A percentile compares a stretch with the other conserved stretches of the same genome.
These are phyloP conservation scores for Triadica sebifera DNA, from an alignment of 345 rosid species.

Conservation along the genomic window DNA sequence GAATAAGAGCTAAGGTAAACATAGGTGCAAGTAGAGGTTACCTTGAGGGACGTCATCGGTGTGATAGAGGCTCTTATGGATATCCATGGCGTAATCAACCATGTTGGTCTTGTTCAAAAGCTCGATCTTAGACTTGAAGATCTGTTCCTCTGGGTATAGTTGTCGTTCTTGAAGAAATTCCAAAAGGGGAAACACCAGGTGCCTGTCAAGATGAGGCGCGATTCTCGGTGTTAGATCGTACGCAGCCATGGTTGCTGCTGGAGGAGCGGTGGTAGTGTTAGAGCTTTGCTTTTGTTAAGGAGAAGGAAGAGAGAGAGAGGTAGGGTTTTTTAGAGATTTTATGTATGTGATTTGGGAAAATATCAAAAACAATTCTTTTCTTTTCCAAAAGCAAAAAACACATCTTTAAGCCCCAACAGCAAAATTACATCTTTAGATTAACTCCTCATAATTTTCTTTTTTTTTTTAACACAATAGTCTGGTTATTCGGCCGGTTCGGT, in stretches of 20 bases:
- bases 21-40: background rate
- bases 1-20: background rate
- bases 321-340: background rate
- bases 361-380: no score
- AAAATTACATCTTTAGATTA: no score
- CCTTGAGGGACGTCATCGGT: conserved; percentile 84
- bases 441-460: no score
- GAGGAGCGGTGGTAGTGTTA: background rate
- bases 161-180: conserved; percentile 89
- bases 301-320: background rate
- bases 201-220: conserved; percentile 76
- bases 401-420: no score
- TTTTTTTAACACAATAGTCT: no score
- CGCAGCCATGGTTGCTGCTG: conserved; percentile 35
- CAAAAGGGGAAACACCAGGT: conserved; percentile 80
- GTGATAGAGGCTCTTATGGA: conserved; percentile 90
- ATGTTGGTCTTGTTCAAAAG: conserved; percentile 89
- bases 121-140: conserved; percentile 80
- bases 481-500: no score
- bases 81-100: conserved; percentile 99
- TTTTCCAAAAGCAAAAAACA: no score
- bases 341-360: no score
- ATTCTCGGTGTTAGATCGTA: conserved; percentile 76
- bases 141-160: conserved; percentile 82
- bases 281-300: no score